These are phyloP conservation scores for Phytophthora niederhauseri DNA, from an alignment of 352 stramenopile genomes.

Conservation along the genomic window DNA sequence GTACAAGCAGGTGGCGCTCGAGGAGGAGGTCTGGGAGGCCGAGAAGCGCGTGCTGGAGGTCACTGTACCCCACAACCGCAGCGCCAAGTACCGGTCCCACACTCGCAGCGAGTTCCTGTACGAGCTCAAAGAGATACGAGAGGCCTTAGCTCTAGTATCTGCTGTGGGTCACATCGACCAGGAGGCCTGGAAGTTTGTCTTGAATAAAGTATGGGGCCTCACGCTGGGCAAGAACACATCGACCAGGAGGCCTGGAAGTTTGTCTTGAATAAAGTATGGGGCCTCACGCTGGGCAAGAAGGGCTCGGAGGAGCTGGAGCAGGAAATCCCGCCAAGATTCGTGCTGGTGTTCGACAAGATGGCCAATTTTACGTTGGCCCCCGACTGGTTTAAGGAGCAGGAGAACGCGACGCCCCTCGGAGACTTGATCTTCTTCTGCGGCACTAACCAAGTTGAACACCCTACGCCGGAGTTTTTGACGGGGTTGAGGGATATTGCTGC, in stretches of 20 bases:
- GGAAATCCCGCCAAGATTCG: conserved; percentile 3
- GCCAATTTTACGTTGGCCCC: not conserved
- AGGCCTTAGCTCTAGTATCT: not conserved
- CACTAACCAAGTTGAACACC: not conserved
- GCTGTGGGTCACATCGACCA: conserved; percentile 7
- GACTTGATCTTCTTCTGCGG: conserved; percentile 1
- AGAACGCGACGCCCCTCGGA: not conserved
- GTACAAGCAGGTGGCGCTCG: not conserved
- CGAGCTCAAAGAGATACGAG: not conserved
- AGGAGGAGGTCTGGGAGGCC: conserved; percentile 2
- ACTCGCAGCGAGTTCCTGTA: not conserved
- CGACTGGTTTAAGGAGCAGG: too few relatives aligned
- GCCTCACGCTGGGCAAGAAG: conserved; percentile 3
- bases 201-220: conserved; percentile 6
- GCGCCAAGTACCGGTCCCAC: not conserved
- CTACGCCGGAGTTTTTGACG: not conserved
- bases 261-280: conserved; percentile 6
- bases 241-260: conserved; percentile 13
- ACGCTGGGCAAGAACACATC: conserved; percentile 7
- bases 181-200: conserved; percentile 5
- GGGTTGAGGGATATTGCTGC: not conserved
- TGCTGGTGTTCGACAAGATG: not conserved
- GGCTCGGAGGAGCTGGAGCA: conserved; percentile 8
- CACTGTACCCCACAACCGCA: not conserved
- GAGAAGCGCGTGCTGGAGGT: conserved; percentile 6